A percentile compares a stretch with the other conserved stretches of the same genome.
Conservation (phyloP, 2,329 filamentous ascomycete species). For the Colletotrichum truncatum region DNA sequence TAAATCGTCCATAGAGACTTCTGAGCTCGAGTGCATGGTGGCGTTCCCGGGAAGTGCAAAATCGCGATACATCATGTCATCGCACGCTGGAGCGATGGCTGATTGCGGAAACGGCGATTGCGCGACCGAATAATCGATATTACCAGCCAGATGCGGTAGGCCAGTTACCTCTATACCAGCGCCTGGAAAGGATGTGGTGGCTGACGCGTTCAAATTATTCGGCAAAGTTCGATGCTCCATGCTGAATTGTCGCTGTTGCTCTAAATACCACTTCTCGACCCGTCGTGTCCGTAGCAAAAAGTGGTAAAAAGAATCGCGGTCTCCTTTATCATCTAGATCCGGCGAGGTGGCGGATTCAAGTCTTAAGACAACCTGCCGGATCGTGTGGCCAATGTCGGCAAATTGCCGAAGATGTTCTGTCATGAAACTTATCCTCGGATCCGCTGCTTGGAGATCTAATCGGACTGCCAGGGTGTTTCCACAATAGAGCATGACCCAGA, state of each 20-base stretch:
- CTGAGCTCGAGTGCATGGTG: neutral
- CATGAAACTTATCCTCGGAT: slow-evolving; percentile 34
- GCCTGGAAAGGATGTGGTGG: neutral
- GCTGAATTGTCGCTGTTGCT: neutral
- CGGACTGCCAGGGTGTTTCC: slow-evolving; percentile 39
- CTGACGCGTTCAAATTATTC: neutral
- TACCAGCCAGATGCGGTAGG: neutral
- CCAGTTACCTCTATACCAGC: slow-evolving; percentile 1
- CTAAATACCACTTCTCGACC: slow-evolving; percentile 27
- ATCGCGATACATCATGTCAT: neutral
- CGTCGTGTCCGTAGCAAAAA: slow-evolving; percentile 30
- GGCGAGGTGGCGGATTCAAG: slow-evolving; percentile 35
- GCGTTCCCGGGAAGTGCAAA: neutral
- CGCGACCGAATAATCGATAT: neutral
- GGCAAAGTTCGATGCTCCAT: neutral
- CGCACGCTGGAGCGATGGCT: neutral
- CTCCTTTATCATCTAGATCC: slow-evolving; percentile 21
- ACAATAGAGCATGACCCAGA: slow-evolving; percentile 43
- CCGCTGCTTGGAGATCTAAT: slow-evolving; percentile 40
- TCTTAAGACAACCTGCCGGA: slow-evolving; percentile 39
- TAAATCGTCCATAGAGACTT: neutral
- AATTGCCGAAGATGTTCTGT: slow-evolving; percentile 40
- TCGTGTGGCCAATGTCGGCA: slow-evolving; percentile 38
- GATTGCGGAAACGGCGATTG: slow-evolving; percentile 1
- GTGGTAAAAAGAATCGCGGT: slow-evolving; percentile 36